Evolutionary conservation across 495 filamentous ascomycete species (phyloP), one percentile per base, ranked within the genome.

Genomic region (Xylaria telfairii): DNA sequence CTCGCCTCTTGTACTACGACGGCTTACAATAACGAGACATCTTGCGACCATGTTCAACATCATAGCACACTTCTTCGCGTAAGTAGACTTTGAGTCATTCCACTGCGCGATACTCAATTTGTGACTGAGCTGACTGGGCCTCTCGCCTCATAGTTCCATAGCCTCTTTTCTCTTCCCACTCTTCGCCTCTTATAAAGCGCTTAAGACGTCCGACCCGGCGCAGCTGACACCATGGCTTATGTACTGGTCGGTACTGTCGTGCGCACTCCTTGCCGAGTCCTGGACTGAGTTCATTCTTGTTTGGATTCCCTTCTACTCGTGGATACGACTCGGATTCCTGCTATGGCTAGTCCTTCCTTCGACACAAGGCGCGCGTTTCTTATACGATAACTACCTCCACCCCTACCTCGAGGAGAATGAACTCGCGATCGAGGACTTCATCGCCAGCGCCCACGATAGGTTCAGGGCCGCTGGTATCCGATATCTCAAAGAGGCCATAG

Each of bases 191-290:
- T 98, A 97, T 88, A 98, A 98, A 85, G 96, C 96, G 47, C 92
- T 99, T 74, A 94, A 94, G 80, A 93, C 94, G 26, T 91, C 92
- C 53, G 92, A 97, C 81, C 95, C 95, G 19, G 90, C 93, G 41
- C 92, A 95, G 77, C 87, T 98, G 34, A 92, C 93, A 72, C 96
- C 96, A 94, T 99, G 96, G 96, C 87, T 99, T 64, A 98, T 98
- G 92, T 99, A 98, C 87, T 99, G 94, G 93, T 93, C 97, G 56
- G 93, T 97, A 37, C 86, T 98, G 59, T 91, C 93, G 49, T 90
- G 91, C 83, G 88, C 92, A 65, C 82, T 93, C 71, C 87, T 96
- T 73, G 87, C 92, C 83, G 96, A 98, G 81, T 93, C 91, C 42
- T 97, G 93, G 92, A 90, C 89, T 26, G 89, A 89, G 65, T 97